Evolutionary conservation across 169 alveolate species (phyloP).

Genomic region (Plasmodium cynomolgi): DNA sequence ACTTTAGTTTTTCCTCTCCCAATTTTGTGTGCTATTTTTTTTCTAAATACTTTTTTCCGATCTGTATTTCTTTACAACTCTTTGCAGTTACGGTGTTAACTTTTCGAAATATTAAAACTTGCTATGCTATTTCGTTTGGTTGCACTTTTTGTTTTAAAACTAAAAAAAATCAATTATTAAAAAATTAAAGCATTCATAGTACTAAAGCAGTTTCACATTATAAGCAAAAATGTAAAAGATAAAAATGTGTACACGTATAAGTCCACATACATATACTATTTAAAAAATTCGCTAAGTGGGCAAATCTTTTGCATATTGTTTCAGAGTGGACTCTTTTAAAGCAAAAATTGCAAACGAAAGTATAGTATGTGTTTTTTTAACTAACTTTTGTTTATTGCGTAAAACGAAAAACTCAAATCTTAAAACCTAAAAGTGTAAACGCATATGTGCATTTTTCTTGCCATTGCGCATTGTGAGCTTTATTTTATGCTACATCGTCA

Average conservation of each 20-base stretch:
- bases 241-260: background rate
- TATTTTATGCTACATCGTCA: background rate
- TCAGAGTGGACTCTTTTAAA: background rate
- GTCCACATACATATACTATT: background rate
- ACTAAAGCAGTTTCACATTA: background rate
- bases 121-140: background rate
- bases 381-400: background rate
- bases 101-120: background rate
- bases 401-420: conserved; percentile 16
- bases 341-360: background rate
- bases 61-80: background rate
- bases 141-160: background rate
- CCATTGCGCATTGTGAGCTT: background rate
- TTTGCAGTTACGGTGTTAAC: background rate
- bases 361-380: background rate
- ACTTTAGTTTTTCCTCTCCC: background rate
- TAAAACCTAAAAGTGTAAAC: conserved; percentile 24
- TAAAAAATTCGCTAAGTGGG: background rate
- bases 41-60: background rate
- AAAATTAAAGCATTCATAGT: conserved; percentile 1
- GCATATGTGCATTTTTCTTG: background rate
- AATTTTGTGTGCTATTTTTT: background rate
- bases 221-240: background rate
- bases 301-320: background rate
- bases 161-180: background rate